phyloP scores from a whole-genome alignment of 1,139 yeast species.

The Saccharomycopsis phalli region DNA sequence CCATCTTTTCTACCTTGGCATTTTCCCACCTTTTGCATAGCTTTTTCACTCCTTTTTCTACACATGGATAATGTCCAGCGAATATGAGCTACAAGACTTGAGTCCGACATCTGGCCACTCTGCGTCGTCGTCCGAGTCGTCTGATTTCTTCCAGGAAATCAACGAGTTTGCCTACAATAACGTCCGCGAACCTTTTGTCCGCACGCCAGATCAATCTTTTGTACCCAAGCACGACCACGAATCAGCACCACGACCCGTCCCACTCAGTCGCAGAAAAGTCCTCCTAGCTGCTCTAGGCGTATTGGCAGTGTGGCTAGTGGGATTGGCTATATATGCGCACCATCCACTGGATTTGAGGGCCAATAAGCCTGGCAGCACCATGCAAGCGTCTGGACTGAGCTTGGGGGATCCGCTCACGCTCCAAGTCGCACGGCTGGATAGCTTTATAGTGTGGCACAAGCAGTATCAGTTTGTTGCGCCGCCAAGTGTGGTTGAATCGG shows the following conservation, averaged over 20 bases:
- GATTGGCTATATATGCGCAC: slow-evolving; percentile 21
- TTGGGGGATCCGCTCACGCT: no score
- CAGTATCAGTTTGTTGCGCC: no score
- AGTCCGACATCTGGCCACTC: neutral
- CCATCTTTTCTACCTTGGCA: neutral
- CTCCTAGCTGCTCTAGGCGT: slow-evolving; percentile 17
- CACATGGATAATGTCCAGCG: neutral
- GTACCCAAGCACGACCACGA: no score
- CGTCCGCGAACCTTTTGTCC: no score
- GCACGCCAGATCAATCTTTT: no score
- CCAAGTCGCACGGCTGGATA: no score
- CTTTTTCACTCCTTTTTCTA: no score
- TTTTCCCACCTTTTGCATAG: no score
- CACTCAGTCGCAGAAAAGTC: slow-evolving; percentile 11
- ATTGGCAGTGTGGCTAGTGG: slow-evolving; percentile 23
- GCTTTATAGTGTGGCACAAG: no score
- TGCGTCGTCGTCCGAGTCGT: slow-evolving; percentile 4
- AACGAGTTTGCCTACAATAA: slow-evolving; percentile 18
- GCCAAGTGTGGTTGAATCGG: slow-evolving; percentile 25
- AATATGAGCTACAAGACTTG: neutral
- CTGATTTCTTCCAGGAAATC: slow-evolving; percentile 11
- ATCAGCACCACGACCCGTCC: no score
- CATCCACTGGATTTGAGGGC: slow-evolving; percentile 20
- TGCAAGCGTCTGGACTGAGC: no score
- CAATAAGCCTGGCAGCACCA: no score